Base-by-base conservation (phyloP, 768 basidiomycete genomes). In the Cystofilobasidium ferigula region DNA sequence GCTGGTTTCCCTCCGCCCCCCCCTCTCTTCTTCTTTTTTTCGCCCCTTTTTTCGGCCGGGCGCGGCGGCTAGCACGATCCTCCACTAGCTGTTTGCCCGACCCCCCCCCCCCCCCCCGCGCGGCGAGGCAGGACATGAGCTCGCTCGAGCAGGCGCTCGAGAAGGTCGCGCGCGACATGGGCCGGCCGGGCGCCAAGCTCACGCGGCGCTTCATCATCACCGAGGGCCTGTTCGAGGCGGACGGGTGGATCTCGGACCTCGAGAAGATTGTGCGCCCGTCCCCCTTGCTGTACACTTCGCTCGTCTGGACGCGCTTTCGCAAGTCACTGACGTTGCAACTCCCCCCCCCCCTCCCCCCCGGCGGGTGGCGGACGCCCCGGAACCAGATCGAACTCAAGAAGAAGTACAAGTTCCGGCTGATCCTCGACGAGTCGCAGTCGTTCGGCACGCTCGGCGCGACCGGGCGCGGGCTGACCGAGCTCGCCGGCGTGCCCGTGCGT, bases 171-270 rank as follows among this genome's bases (percentile, higher is more conserved):
- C 93, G 89, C 79, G 94, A 98, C 71, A 80, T 87, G 69, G 86
- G 86, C 77, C 89, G 90, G 78, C 85, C 88, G 62, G 82, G 84
- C 54, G 80, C 80, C 1, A 88, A 87, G 1, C 78, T 97, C 71
- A 95, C 91, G 1, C 81, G 93, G 66, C 81, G 89, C 34, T 99
- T 98, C 75, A 98, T 98, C 73, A 83, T 99, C 60, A 92, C 94
- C 0, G 95, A 98, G 73, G 95, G 95, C 45, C 86, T 99, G 53
- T 98, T 95, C 72, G 91, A 97, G 76, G 87, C 86, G 73, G 91
- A 97, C 71, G 95, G 93, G 14, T 83, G 82, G 65, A 90, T 98
- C 83, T 81, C 85, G 60, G 92, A 99, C 77, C 76, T 99, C 40
- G 93, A 94, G 5, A 89, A 87, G 73, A 80, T 98, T 65, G 92